Evolutionary conservation across 1,284 basidiomycete genomes (phyloP).

Genomic region (Cerrena zonata): DNA sequence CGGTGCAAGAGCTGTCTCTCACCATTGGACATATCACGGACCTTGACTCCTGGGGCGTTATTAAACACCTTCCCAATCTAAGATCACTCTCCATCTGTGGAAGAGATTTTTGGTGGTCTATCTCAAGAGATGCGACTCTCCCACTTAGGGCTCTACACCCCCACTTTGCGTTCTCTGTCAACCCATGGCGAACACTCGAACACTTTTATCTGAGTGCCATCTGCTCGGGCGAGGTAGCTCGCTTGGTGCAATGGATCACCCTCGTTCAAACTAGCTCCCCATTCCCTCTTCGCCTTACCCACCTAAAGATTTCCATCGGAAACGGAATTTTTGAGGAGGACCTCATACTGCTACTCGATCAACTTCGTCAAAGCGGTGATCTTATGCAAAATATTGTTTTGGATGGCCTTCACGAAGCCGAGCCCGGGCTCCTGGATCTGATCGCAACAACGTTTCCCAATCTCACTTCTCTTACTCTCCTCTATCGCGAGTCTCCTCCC

Average conservation of each 20-base stretch:
- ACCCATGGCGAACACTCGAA: not conserved
- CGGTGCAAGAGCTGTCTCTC: no score
- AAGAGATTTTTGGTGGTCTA: no score
- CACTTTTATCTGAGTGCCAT: not conserved
- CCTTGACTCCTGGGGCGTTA: no score
- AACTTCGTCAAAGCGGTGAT: not conserved
- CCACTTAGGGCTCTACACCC: no score
- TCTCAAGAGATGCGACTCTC: no score
- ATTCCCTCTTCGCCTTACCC: not conserved
- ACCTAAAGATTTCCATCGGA: constrained; percentile 3
- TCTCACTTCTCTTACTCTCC: constrained; percentile 11
- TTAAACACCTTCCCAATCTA: no score
- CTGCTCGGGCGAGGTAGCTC: not conserved
- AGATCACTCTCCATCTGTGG: no score
- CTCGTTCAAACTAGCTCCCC: not conserved
- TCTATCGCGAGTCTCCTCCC: constrained; percentile 5
- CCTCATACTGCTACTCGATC: not conserved
- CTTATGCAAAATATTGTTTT: constrained; percentile 11
- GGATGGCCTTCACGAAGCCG: constrained; percentile 10
- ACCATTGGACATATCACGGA: no score
- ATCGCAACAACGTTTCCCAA: constrained; percentile 12
- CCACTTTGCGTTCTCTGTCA: no score
- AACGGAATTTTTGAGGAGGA: not conserved
- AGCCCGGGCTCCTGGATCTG: constrained; percentile 5
- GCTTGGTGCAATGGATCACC: not conserved